These are phyloP conservation scores for Boletellus ananas DNA, from an alignment of 768 basidiomycete genomes.

Conservation along the genomic window DNA sequence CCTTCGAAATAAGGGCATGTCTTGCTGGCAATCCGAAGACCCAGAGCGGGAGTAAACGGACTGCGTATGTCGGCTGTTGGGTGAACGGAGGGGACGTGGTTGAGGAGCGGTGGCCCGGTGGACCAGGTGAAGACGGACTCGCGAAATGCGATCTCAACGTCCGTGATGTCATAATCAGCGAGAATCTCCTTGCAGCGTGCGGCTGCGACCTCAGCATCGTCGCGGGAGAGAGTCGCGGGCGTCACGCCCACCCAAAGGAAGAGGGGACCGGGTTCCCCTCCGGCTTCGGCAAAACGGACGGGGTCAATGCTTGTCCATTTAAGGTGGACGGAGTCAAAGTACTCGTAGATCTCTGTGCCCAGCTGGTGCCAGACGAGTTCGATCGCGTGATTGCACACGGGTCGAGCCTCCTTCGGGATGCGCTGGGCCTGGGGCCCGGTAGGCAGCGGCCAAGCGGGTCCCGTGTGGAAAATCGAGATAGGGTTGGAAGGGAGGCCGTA, in stretches of 20 bases:
- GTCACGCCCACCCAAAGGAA: neutral
- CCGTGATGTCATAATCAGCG: neutral
- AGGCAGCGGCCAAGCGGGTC: no score
- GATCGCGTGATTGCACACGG: neutral
- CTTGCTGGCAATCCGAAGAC: conserved; percentile 11
- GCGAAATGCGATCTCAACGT: neutral
- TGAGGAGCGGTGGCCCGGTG: neutral
- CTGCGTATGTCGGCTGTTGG: conserved; percentile 16
- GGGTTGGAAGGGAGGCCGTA: no score
- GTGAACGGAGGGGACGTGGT: conserved; percentile 7
- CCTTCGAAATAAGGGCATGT: no score
- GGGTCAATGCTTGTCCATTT: neutral
- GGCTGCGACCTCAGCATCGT: neutral
- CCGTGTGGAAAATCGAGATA: no score
- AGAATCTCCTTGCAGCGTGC: neutral
- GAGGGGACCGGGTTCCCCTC: neutral
- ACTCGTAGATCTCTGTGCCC: neutral
- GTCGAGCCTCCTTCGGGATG: neutral
- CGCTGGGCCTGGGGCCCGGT: neutral
- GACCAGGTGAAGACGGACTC: neutral
- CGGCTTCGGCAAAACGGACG: neutral
- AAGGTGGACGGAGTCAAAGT: neutral
- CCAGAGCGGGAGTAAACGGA: conserved; percentile 29
- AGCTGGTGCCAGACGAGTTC: neutral
- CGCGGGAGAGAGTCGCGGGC: neutral